Base-by-base conservation (phyloP, 148 eudicot species). In the Fallopia convolvulus region DNA sequence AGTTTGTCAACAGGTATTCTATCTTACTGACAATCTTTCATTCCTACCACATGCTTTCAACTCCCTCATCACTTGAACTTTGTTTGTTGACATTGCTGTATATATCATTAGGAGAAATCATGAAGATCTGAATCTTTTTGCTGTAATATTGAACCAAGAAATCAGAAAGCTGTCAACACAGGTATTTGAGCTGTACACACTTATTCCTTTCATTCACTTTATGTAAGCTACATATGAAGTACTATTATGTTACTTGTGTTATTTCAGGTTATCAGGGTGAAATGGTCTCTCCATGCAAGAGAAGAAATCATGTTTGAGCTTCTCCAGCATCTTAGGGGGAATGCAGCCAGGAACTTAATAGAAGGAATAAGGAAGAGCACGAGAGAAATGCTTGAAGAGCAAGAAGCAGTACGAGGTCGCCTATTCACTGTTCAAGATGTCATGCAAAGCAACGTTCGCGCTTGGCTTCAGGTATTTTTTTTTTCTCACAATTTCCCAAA, bases 401-500 rank as follows among this genome's bases (percentile, higher is more conserved):
- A 94, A 86, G 98, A 94, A 85, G 98, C 97, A 68, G 98, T 90
- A 79, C 90, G 98, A 79, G 98, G 88, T 81, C 98, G 98, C 82
- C 79, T 94, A 70, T 94, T 94, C 81, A 94, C 97, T 76, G 86
- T 94, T 80, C 98, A 94, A 88, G 98, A 94, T 84, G 98, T 94
- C 76, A 94, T 94, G 97, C 95, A 92, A 81, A 89, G 98, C 78
- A 94, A 83, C 39, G 77, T 92, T 40, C 94, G 98, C 40, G 93
- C 98, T 74, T 94, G 98, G 98, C 81, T 94, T 80, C 98, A 94
- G 98, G 98, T 93, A 75, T 41, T 87, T 82, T 36, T 0, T 32
- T 8, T 36, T 73, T 14, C 33, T 9, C 70, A 4, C 72, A 68
- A 39, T 42, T 55, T 55, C 10, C 39, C 46, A 68, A 15, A 33